phyloP scores from a whole-genome alignment of 768 basidiomycete genomes.

The Hysterangium stoloniferum region DNA sequence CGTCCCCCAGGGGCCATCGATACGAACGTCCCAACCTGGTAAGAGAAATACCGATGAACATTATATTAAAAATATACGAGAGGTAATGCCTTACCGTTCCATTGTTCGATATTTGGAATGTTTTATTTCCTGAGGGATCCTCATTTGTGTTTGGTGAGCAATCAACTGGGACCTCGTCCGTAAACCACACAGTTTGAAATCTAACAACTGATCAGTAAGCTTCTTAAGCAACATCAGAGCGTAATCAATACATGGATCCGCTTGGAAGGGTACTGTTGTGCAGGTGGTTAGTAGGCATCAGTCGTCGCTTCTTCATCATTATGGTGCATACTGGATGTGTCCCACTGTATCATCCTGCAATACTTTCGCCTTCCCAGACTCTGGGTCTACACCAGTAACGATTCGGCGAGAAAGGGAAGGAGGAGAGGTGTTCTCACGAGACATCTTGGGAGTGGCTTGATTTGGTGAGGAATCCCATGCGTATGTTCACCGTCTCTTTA shows the following conservation, averaged over 20 bases:
- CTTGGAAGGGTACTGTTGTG: too few relatives aligned
- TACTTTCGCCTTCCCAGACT: constrained; percentile 1
- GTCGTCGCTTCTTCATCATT: background rate
- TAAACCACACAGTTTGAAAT: constrained; percentile 4
- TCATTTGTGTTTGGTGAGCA: background rate
- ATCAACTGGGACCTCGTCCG: constrained; percentile 5
- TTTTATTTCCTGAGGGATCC: constrained; percentile 2
- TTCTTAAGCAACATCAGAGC: too few relatives aligned
- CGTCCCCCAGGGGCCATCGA: background rate
- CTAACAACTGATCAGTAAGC: too few relatives aligned
- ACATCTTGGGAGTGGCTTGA: too few relatives aligned
- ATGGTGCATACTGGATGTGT: background rate
- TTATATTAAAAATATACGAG: background rate
- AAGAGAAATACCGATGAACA: background rate
- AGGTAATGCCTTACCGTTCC: constrained; percentile 1
- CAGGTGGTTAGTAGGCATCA: background rate
- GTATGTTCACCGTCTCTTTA: too few relatives aligned
- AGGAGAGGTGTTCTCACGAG: too few relatives aligned
- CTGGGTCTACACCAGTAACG: background rate
- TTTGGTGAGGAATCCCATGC: too few relatives aligned
- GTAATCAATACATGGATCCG: too few relatives aligned
- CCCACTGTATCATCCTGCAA: constrained; percentile 1
- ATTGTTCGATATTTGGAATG: background rate
- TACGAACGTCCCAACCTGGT: background rate
- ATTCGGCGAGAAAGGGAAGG: background rate